Evolutionary conservation across 78 protist species (phyloP).

Genomic region (Isochrysis galbana): DNA sequence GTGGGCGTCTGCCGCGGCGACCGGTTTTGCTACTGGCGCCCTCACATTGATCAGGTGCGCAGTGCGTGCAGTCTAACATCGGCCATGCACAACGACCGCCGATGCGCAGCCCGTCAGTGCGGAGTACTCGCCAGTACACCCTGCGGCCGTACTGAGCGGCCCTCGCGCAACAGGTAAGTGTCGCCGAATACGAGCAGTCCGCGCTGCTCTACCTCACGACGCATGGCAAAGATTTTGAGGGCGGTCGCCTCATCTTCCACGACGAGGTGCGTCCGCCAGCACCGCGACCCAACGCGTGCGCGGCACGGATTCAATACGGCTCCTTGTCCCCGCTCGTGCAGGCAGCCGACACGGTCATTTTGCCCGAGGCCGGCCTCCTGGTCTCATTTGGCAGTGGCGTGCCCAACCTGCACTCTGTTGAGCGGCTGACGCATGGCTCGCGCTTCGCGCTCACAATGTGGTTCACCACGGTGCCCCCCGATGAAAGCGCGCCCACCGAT

Average conservation of each 20-base stretch:
- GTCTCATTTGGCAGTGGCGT: constrained; percentile 7
- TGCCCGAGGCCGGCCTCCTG: constrained; percentile 18
- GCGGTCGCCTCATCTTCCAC: constrained; percentile 38
- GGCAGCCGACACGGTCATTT: not conserved
- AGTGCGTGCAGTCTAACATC: not conserved
- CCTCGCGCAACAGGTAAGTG: not conserved
- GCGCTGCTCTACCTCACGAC: constrained; percentile 12
- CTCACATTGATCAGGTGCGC: constrained; percentile 41
- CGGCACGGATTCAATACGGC: not conserved
- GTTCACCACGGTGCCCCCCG: not conserved
- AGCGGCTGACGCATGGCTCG: constrained; percentile 6
- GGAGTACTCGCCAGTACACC: not conserved
- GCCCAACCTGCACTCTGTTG: constrained; percentile 27
- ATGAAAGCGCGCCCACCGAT: not conserved
- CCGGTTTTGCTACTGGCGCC: constrained; percentile 38
- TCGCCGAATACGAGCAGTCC: constrained; percentile 25
- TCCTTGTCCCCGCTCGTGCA: not conserved
- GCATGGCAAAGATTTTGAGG: constrained; percentile 22
- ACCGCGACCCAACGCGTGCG: not conserved
- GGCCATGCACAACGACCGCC: not conserved
- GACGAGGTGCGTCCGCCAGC: not conserved
- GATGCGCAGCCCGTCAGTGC: not conserved
- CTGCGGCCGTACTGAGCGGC: no score
- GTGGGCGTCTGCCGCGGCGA: not conserved
- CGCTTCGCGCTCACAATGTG: constrained; percentile 13